Evolutionary conservation across 441 rosid genomes (phyloP).

Genomic region (Jatropha multifida): DNA sequence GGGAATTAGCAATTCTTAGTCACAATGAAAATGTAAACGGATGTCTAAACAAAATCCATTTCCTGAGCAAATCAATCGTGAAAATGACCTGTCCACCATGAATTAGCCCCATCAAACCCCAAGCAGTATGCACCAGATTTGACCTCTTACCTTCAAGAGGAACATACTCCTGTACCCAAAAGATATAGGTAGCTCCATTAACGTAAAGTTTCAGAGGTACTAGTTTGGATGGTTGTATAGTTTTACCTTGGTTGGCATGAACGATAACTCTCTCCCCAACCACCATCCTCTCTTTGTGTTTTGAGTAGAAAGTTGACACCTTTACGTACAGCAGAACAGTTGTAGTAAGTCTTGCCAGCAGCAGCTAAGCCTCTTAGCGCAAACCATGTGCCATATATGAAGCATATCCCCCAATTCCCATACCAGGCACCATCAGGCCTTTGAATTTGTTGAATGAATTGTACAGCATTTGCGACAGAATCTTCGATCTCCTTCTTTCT

Average conservation of each 20-base stretch:
- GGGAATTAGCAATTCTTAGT: background rate
- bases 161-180: slow-evolving; percentile 36
- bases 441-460: slow-evolving; percentile 42
- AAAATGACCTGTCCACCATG: slow-evolving; percentile 27
- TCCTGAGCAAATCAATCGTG: background rate
- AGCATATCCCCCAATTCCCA: slow-evolving; percentile 70
- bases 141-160: slow-evolving; percentile 54
- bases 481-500: slow-evolving; percentile 48
- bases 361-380: slow-evolving; percentile 51
- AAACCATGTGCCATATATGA: slow-evolving; percentile 63
- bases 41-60: no score
- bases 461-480: slow-evolving; percentile 35
- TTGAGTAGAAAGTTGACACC: slow-evolving; percentile 54
- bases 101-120: slow-evolving; percentile 64
- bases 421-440: slow-evolving; percentile 59
- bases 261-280: slow-evolving; percentile 68
- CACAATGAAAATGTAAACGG: no score
- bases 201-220: no score
- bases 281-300: slow-evolving; percentile 48
- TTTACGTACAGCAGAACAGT: slow-evolving; percentile 41
- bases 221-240: background rate
- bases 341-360: slow-evolving; percentile 51
- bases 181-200: background rate
- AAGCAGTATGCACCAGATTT: slow-evolving; percentile 57
- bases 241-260: slow-evolving; percentile 49